Base-by-base conservation (phyloP, 306 rosid genomes). In the Elaeagnus macrophylla region DNA sequence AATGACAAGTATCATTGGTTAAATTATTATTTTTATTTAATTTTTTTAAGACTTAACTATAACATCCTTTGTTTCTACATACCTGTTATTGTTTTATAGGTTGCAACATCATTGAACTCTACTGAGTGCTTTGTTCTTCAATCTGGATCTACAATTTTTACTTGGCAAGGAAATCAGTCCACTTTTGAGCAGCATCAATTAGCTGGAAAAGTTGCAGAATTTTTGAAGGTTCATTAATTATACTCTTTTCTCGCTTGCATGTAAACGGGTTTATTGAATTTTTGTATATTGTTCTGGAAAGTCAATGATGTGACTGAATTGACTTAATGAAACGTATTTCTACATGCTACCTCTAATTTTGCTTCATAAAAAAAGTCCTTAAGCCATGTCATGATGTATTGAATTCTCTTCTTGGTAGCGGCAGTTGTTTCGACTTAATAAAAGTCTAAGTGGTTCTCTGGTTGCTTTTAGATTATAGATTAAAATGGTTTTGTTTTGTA, bases 81-180 rank as follows among this genome's bases (percentile, higher is more conserved):
- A 35, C 53, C 35, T 67, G 43, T 54, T 66, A 12, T 71, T 57
- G 16, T 61, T 81, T 45, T 75, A 75, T 77, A 93, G 99, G 94
- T 77, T 53, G 96, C 89, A 10, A 18, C 88, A 35, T 93, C 96
- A 8, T 68, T 93, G 80, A 93, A 74, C 76, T 73, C 99, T 53
- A 63, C 74, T 0, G 96, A 87, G 79, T 88, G 95, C 64, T 93
- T 82, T 73, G 55, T 93, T 60, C 75, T 93, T 67, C 99, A 93
- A 81, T 87, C 99, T 63, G 94, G 96, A 57, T 82, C 95, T 69
- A 70, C 99, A 39, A 56, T 88, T 67, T 93, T 93, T 68, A 67
- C 78, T 44, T 93, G 99, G 99, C 94, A 84, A 63, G 99, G 96
- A 73, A 93, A 81, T 66, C 99, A 88, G 72, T 72, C 84, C 65